Evolutionary conservation across 495 filamentous ascomycete genomes (phyloP), one percentile per base, ranked within the genome.

Genomic region (Sporormia fimetaria): DNA sequence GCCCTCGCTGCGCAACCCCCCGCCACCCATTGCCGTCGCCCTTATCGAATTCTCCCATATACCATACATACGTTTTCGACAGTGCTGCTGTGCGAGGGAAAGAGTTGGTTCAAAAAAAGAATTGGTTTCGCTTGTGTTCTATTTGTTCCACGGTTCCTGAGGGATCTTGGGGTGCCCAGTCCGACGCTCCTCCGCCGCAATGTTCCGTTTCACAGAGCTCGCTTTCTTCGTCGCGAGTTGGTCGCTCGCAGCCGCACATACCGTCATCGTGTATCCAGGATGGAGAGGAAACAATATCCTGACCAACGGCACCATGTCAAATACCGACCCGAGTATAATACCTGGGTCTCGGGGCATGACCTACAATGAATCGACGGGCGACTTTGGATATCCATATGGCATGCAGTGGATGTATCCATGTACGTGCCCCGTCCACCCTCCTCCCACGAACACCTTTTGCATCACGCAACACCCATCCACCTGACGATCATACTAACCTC

Each of bases 371-470:
- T n/a, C n/a, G n/a, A 51, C 60, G 53, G 33, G 33, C 12, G 70
- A 67, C n/a, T 5, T 20, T 37, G 56, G 63, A 4, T 92, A 73
- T 56, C 87, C 87, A 3, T 94, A 83, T 53, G 90, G 92, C 63
- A 88, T 94, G 84, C 82, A 94, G 66, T 96, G 90, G 88, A 78
- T 80, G 61, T 99, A 95, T 69, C 90, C 92, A 63, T 99, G 90
- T 98, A 66, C 68, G 83, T 67, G 11, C 22, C 20, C 23, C 23
- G 40, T 23, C 23, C 30, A 16, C 1, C 14, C 6, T 6, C 2
- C 7, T 26, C 30, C 28, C 34, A n/a, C n/a, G n/a, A n/a, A n/a
- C n/a, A n/a, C n/a, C n/a, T n/a, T n/a, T n/a, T n/a, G n/a, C n/a
- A n/a, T 7, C 12, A 27, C 12, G 25, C 7, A 7, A 7, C 25